Conservation (phyloP, 345 rosid genomes). For the Eucalyptus polyanthemos region DNA sequence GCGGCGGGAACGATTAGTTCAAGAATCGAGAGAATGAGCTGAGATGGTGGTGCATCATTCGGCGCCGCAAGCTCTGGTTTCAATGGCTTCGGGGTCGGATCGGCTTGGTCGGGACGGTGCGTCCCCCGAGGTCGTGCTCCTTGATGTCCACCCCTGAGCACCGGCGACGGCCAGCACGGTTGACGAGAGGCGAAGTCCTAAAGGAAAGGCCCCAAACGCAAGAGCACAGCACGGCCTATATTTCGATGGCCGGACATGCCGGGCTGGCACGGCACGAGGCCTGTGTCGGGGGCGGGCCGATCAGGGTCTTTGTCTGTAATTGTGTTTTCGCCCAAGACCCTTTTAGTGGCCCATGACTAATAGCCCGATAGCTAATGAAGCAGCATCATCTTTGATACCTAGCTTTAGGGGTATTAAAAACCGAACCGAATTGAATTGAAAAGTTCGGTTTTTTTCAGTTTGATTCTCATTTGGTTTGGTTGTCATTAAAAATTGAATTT, state of each 20-base stretch:
- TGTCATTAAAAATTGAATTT: too few species aligned
- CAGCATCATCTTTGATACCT: neutral
- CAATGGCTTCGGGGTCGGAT: neutral
- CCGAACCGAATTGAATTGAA: fast-evolving
- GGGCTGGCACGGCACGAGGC: neutral
- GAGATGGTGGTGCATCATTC: neutral
- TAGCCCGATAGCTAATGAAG: neutral
- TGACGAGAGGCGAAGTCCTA: neutral
- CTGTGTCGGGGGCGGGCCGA: neutral
- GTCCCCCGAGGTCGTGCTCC: neutral
- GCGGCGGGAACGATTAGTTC: neutral
- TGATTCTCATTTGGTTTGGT: too few species aligned
- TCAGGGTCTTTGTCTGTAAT: neutral
- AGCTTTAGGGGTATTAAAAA: fast-evolving
- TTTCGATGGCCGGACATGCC: neutral
- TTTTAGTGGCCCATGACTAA: neutral
- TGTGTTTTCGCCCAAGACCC: neutral
- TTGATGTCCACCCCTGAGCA: neutral
- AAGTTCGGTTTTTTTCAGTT: fast-evolving
- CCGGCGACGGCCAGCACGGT: neutral
- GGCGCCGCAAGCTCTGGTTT: neutral
- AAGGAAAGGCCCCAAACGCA: neutral
- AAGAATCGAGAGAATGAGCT: neutral
- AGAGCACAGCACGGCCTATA: neutral
- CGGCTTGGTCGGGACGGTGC: neutral